Evolutionary conservation across 768 basidiomycete species (phyloP).

Genomic region (Hygrocybe coccinea): DNA sequence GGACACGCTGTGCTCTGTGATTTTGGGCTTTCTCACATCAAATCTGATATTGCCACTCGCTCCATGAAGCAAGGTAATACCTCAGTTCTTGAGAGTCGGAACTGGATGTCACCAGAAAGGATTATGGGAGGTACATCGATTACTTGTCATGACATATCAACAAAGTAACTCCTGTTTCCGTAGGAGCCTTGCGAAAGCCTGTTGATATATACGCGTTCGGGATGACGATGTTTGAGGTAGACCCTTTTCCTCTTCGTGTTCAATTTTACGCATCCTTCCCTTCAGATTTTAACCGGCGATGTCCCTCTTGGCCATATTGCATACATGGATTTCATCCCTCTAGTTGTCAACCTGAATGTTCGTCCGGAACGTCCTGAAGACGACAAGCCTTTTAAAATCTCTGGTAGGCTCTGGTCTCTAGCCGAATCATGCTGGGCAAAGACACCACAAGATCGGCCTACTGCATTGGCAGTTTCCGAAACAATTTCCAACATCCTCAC

Average conservation of each 20-base stretch:
- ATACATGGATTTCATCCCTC: constrained; percentile 3
- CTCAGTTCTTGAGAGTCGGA: constrained; percentile 4
- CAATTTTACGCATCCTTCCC: background rate
- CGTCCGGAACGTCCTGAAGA: constrained; percentile 8
- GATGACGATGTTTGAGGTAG: constrained; percentile 10
- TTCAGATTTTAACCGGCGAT: constrained; percentile 7
- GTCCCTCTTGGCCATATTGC: constrained; percentile 9
- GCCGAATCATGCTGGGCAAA: constrained; percentile 5
- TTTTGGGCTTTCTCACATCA: constrained; percentile 7
- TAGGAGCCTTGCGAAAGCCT: constrained; percentile 7
- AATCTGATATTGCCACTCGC: constrained; percentile 4
- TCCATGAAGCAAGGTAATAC: background rate
- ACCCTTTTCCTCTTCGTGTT: background rate
- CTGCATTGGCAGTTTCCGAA: background rate
- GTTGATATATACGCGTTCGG: constrained; percentile 8
- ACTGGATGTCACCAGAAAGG: constrained; percentile 9
- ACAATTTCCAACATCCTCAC: background rate
- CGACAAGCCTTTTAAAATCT: background rate
- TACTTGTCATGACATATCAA: background rate
- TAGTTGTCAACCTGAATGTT: constrained; percentile 6
- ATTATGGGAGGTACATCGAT: constrained; percentile 2
- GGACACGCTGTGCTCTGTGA: constrained; percentile 5
- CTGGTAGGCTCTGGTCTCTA: constrained; percentile 4
- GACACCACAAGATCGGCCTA: background rate
- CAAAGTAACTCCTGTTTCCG: background rate